Conservation (phyloP, 2,329 filamentous ascomycete species). For the Hypoxylon sp. region DNA sequence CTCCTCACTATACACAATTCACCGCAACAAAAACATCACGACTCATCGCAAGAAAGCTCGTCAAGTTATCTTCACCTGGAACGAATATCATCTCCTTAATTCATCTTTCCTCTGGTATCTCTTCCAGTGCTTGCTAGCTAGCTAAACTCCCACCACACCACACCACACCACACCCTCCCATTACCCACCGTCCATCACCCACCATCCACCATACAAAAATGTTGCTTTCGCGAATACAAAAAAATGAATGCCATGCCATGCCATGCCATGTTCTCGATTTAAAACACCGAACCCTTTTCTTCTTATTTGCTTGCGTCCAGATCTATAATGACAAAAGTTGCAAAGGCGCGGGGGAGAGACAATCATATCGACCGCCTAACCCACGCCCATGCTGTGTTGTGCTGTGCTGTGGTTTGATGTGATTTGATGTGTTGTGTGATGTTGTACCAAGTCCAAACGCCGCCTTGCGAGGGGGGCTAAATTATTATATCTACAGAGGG, state of each 20-base stretch:
- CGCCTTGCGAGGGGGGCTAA: constrained; percentile 29
- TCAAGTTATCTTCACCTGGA: constrained; percentile 1
- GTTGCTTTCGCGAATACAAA: constrained; percentile 4
- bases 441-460: constrained; percentile 29
- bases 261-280: constrained; percentile 25
- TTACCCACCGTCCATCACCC: not conserved
- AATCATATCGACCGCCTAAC: not conserved
- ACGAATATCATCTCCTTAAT: constrained; percentile 32
- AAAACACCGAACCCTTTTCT: constrained; percentile 20
- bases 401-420: not conserved
- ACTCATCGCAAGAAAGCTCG: constrained; percentile 7
- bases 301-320: constrained; percentile 27
- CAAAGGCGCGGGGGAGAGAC: constrained; percentile 4
- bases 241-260: not conserved
- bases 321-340: constrained; percentile 37
- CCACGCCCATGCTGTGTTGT: not conserved
- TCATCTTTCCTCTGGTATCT: constrained; percentile 29
- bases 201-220: constrained; percentile 9
- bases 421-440: too few relatives aligned
- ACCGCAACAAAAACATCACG: constrained; percentile 2
- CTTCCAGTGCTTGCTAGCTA: not conserved
- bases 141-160: constrained; percentile 3
- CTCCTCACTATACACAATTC: not conserved
- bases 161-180: too few relatives aligned
- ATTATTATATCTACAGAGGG: constrained; percentile 41